These are phyloP conservation scores for Madurella mycetomatis DNA, from an alignment of 2,329 filamentous ascomycete genomes.

Conservation along the genomic window DNA sequence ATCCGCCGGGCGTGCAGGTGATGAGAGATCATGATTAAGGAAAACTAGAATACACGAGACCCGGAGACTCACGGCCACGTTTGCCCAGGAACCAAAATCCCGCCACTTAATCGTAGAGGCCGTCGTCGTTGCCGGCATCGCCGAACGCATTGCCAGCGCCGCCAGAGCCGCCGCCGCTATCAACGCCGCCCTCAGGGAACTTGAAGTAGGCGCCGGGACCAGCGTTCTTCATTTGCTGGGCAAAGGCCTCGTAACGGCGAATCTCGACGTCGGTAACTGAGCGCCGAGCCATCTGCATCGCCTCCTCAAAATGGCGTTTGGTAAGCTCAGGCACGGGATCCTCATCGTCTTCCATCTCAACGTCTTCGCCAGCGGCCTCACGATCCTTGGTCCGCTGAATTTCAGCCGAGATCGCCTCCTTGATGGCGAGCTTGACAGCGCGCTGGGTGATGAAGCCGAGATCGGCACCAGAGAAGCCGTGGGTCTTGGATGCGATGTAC, in stretches of 20 bases:
- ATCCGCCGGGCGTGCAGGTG: not conserved
- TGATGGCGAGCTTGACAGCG: slow-evolving; percentile 98
- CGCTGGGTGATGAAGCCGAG: slow-evolving; percentile 98
- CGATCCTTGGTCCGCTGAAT: slow-evolving; percentile 88
- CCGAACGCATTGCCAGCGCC: slow-evolving; percentile 65
- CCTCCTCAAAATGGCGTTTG: slow-evolving; percentile 96
- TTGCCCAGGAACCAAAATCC: not conserved
- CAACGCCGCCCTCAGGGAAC: slow-evolving; percentile 70
- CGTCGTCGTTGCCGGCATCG: slow-evolving; percentile 88
- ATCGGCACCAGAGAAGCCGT: slow-evolving; percentile 99
- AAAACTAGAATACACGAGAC: slow-evolving; percentile 47
- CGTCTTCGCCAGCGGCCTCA: slow-evolving; percentile 76
- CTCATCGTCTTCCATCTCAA: slow-evolving; percentile 83
- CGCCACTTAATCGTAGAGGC: slow-evolving; percentile 80
- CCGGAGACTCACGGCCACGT: not conserved
- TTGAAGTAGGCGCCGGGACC: slow-evolving; percentile 97
- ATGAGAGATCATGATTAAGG: slow-evolving; percentile 2
- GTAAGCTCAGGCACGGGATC: slow-evolving; percentile 95
- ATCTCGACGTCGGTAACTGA: slow-evolving; percentile 98
- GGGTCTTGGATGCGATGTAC: slow-evolving; percentile 93
- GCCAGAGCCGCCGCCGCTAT: slow-evolving; percentile 63
- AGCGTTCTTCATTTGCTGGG: slow-evolving; percentile 98
- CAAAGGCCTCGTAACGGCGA: slow-evolving; percentile 95
- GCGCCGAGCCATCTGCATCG: slow-evolving; percentile 89
- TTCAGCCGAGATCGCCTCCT: slow-evolving; percentile 84